These are phyloP conservation scores for Mycena alexandri DNA, from an alignment of 768 basidiomycete genomes.

Conservation along the genomic window DNA sequence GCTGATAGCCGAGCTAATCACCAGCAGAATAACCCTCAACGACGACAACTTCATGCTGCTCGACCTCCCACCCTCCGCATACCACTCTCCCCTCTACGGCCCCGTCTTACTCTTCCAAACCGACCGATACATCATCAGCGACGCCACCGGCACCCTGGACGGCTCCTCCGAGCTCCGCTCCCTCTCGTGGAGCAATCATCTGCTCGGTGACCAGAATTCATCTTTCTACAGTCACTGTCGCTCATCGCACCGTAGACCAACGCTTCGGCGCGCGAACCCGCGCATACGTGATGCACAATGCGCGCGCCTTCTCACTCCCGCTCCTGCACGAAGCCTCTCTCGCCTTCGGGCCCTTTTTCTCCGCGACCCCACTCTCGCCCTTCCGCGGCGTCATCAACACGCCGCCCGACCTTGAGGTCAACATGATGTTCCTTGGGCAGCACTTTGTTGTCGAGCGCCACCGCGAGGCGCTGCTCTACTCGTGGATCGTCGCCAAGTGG, in stretches of 20 bases:
- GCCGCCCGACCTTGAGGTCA: constrained; percentile 46
- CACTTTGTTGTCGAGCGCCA: constrained; percentile 50
- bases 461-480: constrained; percentile 51
- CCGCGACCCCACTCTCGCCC: constrained; percentile 43
- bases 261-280: constrained; percentile 54
- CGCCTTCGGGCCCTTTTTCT: constrained; percentile 46
- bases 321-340: constrained; percentile 50
- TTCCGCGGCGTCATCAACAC: constrained; percentile 46
- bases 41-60: constrained; percentile 56
- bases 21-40: constrained; percentile 47
- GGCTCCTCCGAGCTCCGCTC: constrained; percentile 51
- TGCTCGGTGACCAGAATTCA: constrained; percentile 48
- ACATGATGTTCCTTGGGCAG: constrained; percentile 46
- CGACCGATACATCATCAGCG: constrained; percentile 44
- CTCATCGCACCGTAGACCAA: constrained; percentile 28
- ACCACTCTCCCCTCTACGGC: constrained; percentile 52
- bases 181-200: constrained; percentile 49
- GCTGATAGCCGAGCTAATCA: not conserved
- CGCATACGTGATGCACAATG: constrained; percentile 56
- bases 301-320: constrained; percentile 49
- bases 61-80: constrained; percentile 44
- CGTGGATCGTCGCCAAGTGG: constrained; percentile 50
- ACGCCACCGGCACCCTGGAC: constrained; percentile 34
- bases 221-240: not conserved
- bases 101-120: constrained; percentile 51